Percentiles rank a stretch among this genome's conserved stretches.
These are phyloP conservation scores for Tetrastigma voinierianum DNA, from an alignment of 164 flowering plant genomes.

Conservation along the genomic window DNA sequence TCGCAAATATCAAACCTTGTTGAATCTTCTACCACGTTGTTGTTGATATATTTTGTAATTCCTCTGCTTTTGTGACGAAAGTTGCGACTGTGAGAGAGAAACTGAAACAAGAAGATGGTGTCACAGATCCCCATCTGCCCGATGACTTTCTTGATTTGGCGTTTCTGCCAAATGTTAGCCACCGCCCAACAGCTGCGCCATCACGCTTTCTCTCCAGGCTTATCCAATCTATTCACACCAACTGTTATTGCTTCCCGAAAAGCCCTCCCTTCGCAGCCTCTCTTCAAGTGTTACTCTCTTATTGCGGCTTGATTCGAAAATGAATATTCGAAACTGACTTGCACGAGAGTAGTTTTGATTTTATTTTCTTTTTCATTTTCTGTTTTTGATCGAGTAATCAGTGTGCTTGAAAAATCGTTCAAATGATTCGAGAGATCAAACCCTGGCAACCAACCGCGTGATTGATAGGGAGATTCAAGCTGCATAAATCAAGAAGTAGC, in stretches of 20 bases:
- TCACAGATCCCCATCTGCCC: conserved; percentile 40
- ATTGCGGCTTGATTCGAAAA: background rate
- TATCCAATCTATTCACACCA: conserved; percentile 23
- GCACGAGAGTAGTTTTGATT: too few relatives aligned
- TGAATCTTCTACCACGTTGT: too few relatives aligned
- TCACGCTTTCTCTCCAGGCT: conserved; percentile 17
- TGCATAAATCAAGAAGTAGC: too few relatives aligned
- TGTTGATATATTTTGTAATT: too few relatives aligned
- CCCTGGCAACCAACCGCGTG: too few relatives aligned
- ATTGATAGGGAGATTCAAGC: too few relatives aligned
- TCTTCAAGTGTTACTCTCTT: background rate
- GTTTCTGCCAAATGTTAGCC: conserved; percentile 3
- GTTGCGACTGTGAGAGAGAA: too few relatives aligned
- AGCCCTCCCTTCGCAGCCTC: conserved; percentile 13
- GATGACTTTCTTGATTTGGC: conserved; percentile 22
- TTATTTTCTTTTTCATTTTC: too few relatives aligned
- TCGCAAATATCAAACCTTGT: too few relatives aligned
- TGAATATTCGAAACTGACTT: background rate
- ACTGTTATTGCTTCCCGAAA: conserved; percentile 8
- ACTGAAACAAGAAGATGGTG: conserved; percentile 32
- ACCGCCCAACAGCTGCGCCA: conserved; percentile 14
- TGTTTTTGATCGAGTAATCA: too few relatives aligned
- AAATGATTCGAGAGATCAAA: too few relatives aligned
- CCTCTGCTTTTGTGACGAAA: background rate
- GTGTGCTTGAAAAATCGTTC: too few relatives aligned